Evolutionary conservation across 805 yeast genomes (phyloP), one percentile per base, ranked within the genome.

Genomic region (Saccharomycopsis guyanensis): DNA sequence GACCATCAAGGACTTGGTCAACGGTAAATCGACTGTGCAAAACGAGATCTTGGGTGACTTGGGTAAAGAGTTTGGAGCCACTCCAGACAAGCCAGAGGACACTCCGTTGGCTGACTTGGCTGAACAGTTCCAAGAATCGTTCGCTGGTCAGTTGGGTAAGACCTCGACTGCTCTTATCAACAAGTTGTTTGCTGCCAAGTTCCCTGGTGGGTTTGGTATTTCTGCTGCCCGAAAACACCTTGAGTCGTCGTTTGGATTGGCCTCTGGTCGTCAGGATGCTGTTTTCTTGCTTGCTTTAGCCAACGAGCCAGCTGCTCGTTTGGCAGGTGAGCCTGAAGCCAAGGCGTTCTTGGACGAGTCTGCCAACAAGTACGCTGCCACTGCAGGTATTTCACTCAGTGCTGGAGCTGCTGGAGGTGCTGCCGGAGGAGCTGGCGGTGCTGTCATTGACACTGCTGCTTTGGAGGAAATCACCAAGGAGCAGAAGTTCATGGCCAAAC

Each of bases 51-150:
- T 93, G 57, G 99, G 99, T 74, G 99, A 93, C 62, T 75, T 93
- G 60, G 97, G 97, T 62, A 93, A 93, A 69, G 99, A 93, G 70
- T 93, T 93, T 61, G 97, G 97, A 59, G 69, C 93, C 38, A 89
- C 97, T 42, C 99, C 99, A 37, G 99, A 93, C 69, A 93, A 93
- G 69, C 97, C 99, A 53, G 99, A 93, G 70, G 99, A 93, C 62
- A 85, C 95, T 37, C 98, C 98, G 52, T 75, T 93, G 57, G 85
- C 79, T 61, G 99, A 93, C 68, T 79, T 93, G 64, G 97, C 97
- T 41, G 97, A 87, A 62, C 81, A 78, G 59, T 86, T 93, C 78
- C 96, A 91, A 71, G 96, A 87, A 55, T 71, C 89, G 23, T 93
- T 87, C 72, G 63, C 70, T 55, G 97, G 97, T 56, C 75, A 79